phyloP scores from a whole-genome alignment of 2,329 filamentous ascomycete species.

The Escovopsis sp. region DNA sequence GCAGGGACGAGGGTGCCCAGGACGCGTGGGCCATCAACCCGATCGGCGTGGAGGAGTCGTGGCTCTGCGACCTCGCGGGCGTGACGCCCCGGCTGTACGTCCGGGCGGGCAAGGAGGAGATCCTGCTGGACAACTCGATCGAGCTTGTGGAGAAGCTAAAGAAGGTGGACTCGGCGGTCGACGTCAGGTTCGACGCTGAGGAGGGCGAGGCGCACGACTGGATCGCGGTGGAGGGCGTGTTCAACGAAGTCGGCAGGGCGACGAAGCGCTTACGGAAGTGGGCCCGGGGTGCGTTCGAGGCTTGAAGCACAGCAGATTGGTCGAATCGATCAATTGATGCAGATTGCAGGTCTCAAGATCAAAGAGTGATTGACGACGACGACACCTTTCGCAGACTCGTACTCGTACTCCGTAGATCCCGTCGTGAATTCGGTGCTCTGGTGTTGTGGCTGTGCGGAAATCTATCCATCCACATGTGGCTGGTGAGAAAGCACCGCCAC shows the following conservation, averaged over 20 bases:
- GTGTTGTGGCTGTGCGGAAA: too few relatives aligned
- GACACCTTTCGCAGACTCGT: too few relatives aligned
- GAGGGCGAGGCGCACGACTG: slow-evolving; percentile 20
- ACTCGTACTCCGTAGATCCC: too few relatives aligned
- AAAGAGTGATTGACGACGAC: too few relatives aligned
- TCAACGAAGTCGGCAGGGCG: slow-evolving; percentile 12
- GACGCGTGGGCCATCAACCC: slow-evolving; percentile 14
- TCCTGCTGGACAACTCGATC: slow-evolving; percentile 16
- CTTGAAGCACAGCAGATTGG: not conserved
- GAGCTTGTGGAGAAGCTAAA: slow-evolving; percentile 12
- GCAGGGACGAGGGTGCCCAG: not conserved
- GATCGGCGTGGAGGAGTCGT: slow-evolving; percentile 14
- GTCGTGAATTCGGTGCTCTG: too few relatives aligned
- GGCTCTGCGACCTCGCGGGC: slow-evolving; percentile 13
- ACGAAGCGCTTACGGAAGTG: slow-evolving; percentile 18
- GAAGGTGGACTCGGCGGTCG: slow-evolving; percentile 7
- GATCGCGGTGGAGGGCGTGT: slow-evolving; percentile 16
- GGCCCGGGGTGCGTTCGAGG: slow-evolving; percentile 10
- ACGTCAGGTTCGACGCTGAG: slow-evolving; percentile 15
- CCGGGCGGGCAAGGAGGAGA: slow-evolving; percentile 18
- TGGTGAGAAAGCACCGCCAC: too few relatives aligned
- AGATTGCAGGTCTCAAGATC: too few relatives aligned
- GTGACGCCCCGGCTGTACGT: slow-evolving; percentile 15
- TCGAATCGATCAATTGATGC: too few relatives aligned
- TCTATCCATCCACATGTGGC: too few relatives aligned